These are phyloP conservation scores for Auricularia sp. DNA, from an alignment of 768 basidiomycete species.

Conservation along the genomic window DNA sequence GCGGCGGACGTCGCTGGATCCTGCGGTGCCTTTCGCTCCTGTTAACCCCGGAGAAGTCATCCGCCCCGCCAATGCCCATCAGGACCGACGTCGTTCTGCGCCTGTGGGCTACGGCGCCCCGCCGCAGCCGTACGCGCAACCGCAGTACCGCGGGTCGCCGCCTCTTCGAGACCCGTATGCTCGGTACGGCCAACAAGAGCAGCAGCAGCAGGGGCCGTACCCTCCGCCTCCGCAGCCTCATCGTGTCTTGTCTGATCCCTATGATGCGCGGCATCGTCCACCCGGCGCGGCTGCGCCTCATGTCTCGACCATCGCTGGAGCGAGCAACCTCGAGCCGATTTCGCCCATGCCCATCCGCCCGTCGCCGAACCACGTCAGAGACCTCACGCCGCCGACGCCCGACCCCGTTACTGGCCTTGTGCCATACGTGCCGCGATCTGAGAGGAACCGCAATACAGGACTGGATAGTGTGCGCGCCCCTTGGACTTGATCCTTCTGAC, in stretches of 20 bases:
- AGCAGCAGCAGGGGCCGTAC: not conserved
- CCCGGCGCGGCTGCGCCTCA: not conserved
- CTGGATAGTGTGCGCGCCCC: not conserved
- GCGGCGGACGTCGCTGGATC: not conserved
- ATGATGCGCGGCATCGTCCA: not conserved
- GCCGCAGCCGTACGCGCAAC: not conserved
- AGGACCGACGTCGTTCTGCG: not conserved
- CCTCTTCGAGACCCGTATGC: not conserved
- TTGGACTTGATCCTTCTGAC: constrained; percentile 1
- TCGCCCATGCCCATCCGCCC: not conserved
- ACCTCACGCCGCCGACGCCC: not conserved
- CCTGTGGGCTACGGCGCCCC: not conserved
- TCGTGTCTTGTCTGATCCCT: not conserved
- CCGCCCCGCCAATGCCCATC: not conserved
- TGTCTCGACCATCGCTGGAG: not conserved
- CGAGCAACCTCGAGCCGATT: not conserved
- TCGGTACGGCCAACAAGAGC: not conserved
- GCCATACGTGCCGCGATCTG: not conserved
- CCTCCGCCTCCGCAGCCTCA: not conserved
- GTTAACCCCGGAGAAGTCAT: not conserved
- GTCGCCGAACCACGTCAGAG: not conserved
- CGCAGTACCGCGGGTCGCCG: not conserved
- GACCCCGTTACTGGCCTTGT: not conserved
- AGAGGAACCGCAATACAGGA: not conserved
- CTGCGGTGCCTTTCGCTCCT: not conserved